Evolutionary conservation across 1,284 basidiomycete genomes (phyloP), one percentile per base, ranked within the genome.

Genomic region (Wolfiporia cocos): DNA sequence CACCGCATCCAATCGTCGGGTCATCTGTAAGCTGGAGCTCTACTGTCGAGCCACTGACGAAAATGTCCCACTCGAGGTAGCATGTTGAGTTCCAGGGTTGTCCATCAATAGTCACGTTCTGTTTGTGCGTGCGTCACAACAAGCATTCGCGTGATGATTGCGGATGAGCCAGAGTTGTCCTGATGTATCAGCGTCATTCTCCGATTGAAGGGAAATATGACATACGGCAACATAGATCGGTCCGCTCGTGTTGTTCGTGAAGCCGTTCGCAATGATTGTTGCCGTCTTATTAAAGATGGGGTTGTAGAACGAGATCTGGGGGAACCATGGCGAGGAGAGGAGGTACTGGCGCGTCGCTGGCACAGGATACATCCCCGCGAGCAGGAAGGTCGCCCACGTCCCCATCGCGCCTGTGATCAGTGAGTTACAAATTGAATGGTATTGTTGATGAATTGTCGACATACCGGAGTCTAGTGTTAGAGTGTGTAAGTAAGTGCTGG

Each of bases 241-340:
- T 0, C 76, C 76, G 0, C 71, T 73, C 0, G 65, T 74, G 5
- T 74, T 76, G 41, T 65, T 52, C 1, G 42, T 49, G 55, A 80
- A 81, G 15, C 70, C 70, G 4, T 66, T 66, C 0, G 70, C 62
- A 26, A 63, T 64, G 49, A 83, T 78, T 0, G 68, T 76, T 1
- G 78, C 80, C 1, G 74, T 81, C 2, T 65, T 71, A 21, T 74
- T 71, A 52, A 75, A 69, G 2, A 71, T 46, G 0, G 77, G 76
- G 54, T 81, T 83, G 49, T 59, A 71, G 62, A 81, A 77, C 0
- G 77, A 74, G 35, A 81, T 68, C 46, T 71, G 57, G 1, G 68
- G 73, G 66, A 82, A 82, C 60, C 68, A 80, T 0, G 80, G 77
- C 2, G 78, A 81, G 5, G 75, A 76, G 3, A 83, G 64, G 1